phyloP scores from a whole-genome alignment of 371 early-diverging fungal species.

The Mortierella sp. region DNA sequence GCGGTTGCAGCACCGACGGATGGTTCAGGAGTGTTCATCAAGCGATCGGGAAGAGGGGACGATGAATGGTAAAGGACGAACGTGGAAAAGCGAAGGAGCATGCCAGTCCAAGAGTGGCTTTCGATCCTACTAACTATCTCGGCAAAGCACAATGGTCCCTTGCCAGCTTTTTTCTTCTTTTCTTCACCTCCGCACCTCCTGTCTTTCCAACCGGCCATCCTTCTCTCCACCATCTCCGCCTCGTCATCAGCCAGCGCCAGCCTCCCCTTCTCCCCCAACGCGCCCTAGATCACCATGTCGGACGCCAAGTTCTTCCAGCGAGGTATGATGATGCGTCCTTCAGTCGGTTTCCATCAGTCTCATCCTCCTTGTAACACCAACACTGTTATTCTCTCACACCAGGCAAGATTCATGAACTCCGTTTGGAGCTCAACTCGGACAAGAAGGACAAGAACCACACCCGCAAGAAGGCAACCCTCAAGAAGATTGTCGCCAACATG shows the following conservation, averaged over 20 bases:
- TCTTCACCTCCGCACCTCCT: slow-evolving; percentile 4
- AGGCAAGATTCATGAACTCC: slow-evolving; percentile 97
- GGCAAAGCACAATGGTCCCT: not conserved
- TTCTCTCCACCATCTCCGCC: no score
- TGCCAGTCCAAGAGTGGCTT: slow-evolving; percentile 1
- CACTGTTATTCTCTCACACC: not conserved
- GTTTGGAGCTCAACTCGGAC: slow-evolving; percentile 89
- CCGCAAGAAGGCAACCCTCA: slow-evolving; percentile 90
- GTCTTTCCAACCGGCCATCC: slow-evolving; percentile 3
- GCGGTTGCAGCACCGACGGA: not conserved
- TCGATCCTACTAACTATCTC: not conserved
- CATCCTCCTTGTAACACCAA: not conserved
- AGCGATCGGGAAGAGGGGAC: not conserved
- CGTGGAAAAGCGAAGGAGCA: not conserved
- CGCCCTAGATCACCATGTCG: slow-evolving; percentile 57
- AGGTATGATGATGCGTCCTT: slow-evolving; percentile 58
- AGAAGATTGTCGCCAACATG: slow-evolving; percentile 98
- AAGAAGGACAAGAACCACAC: slow-evolving; percentile 89
- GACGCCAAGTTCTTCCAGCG: slow-evolving; percentile 87
- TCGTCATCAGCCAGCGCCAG: no score
- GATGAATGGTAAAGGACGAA: not conserved
- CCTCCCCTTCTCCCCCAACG: not conserved
- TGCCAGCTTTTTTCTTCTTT: not conserved
- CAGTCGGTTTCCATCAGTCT: not conserved
- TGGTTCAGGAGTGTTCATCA: slow-evolving; percentile 20